Evolutionary conservation across 164 flowering plant genomes (phyloP).

Genomic region (Tetrastigma voinierianum): DNA sequence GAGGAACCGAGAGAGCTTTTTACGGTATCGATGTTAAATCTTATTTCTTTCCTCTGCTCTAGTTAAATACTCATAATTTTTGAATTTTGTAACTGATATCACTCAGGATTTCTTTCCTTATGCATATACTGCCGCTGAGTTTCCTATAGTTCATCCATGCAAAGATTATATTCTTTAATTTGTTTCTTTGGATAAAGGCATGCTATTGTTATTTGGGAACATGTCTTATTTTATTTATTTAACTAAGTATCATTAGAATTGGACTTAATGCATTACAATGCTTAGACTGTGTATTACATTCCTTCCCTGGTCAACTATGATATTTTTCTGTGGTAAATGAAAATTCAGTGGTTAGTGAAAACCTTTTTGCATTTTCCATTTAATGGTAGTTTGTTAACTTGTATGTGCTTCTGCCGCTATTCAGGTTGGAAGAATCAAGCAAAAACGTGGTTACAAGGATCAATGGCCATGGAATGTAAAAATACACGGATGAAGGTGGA

Average conservation of each 20-base stretch:
- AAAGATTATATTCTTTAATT: too few relatives aligned
- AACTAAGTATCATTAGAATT: not conserved
- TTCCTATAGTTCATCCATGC: too few relatives aligned
- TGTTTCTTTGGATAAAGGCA: too few relatives aligned
- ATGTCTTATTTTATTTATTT: not conserved
- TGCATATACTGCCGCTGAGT: too few relatives aligned
- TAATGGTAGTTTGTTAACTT: not conserved
- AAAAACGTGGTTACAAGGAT: conserved; percentile 95
- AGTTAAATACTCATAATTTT: not conserved
- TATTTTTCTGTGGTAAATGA: not conserved
- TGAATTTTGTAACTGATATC: too few relatives aligned
- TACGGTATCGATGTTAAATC: conserved; percentile 91
- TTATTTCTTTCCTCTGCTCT: conserved; percentile 6
- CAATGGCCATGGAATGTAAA: conserved; percentile 98
- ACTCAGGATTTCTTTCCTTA: too few relatives aligned
- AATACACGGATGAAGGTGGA: conserved; percentile 87
- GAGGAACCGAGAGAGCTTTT: conserved; percentile 90
- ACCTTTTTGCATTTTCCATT: not conserved
- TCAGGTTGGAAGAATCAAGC: conserved; percentile 96
- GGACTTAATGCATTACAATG: not conserved
- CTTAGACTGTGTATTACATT: not conserved
- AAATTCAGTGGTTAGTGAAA: not conserved
- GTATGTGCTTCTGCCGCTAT: not conserved
- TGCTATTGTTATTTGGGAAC: too few relatives aligned
- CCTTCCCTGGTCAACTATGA: not conserved